Conservation (phyloP, 2,329 filamentous ascomycete genomes). For the Juglanconis oblonga region DNA sequence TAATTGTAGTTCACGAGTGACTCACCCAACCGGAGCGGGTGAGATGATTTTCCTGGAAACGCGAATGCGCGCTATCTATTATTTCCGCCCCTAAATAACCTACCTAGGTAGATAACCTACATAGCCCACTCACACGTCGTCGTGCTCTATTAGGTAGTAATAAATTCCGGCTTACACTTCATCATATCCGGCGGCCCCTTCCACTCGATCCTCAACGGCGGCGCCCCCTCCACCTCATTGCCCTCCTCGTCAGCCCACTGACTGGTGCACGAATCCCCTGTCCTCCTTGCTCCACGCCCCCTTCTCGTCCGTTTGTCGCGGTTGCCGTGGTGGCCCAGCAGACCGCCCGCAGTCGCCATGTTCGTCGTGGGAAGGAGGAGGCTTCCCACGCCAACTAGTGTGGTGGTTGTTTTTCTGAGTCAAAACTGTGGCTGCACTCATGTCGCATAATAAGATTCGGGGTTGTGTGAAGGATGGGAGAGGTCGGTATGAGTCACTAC, state of each 20-base stretch:
- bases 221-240: constrained; percentile 17
- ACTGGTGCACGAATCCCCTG: constrained; percentile 41
- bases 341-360: constrained; percentile 48
- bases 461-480: background rate
- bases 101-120: background rate
- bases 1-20: background rate
- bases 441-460: background rate
- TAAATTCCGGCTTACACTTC: constrained; percentile 41
- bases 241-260: constrained; percentile 27
- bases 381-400: background rate
- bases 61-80: too few relatives aligned
- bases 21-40: too few relatives aligned
- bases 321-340: constrained; percentile 54
- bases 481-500: background rate
- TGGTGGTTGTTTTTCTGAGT: too few relatives aligned
- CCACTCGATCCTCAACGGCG: constrained; percentile 34
- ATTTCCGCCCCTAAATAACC: too few relatives aligned
- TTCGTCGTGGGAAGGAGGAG: constrained; percentile 39
- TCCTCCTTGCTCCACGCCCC: constrained; percentile 40
- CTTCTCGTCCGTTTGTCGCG: constrained; percentile 50
- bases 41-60: too few relatives aligned
- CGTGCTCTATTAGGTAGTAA: constrained; percentile 35
- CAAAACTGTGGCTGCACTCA: background rate
- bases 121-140: constrained; percentile 28
- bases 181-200: constrained; percentile 38